Conservation (phyloP, 2,329 filamentous ascomycete genomes). For the Sporothrix dimorphospora region DNA sequence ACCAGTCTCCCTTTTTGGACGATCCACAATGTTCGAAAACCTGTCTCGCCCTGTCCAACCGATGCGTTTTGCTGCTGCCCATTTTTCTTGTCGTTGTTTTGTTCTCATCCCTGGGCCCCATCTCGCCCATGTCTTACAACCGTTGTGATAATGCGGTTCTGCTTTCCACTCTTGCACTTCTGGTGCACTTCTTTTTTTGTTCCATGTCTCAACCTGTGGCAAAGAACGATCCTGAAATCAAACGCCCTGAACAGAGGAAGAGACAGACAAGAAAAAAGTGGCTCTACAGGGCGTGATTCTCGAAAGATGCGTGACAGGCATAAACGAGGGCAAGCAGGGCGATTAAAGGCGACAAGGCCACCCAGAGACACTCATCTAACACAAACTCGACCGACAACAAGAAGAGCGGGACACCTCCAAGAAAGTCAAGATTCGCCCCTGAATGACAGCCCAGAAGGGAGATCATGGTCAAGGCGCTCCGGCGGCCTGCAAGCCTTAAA, state of each 20-base stretch:
- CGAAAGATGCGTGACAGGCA: not conserved
- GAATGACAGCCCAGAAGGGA: not conserved
- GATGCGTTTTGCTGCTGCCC: not conserved
- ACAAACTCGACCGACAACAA: slow-evolving; percentile 12
- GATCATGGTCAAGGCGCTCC: slow-evolving; percentile 16
- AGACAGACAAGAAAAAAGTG: slow-evolving; percentile 11
- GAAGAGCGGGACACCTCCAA: no score
- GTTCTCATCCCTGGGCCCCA: slow-evolving; percentile 4
- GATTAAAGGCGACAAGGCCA: not conserved
- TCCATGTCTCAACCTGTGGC: slow-evolving; percentile 20
- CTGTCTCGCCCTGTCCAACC: slow-evolving; percentile 20
- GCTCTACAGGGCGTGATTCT: slow-evolving; percentile 4
- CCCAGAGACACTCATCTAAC: not conserved
- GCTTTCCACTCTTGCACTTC: not conserved
- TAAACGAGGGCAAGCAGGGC: not conserved
- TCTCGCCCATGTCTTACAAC: slow-evolving; percentile 1
- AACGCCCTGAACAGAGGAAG: not conserved
- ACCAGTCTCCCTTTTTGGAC: not conserved
- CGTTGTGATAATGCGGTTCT: not conserved
- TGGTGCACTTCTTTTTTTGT: not conserved
- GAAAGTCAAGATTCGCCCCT: slow-evolving; percentile 10
- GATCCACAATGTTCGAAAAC: slow-evolving; percentile 21
- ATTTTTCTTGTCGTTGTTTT: not conserved
- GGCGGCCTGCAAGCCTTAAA: not conserved
- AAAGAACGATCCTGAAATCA: not conserved